phyloP scores from a whole-genome alignment of 768 basidiomycete species.

The Rickenella mellea region DNA sequence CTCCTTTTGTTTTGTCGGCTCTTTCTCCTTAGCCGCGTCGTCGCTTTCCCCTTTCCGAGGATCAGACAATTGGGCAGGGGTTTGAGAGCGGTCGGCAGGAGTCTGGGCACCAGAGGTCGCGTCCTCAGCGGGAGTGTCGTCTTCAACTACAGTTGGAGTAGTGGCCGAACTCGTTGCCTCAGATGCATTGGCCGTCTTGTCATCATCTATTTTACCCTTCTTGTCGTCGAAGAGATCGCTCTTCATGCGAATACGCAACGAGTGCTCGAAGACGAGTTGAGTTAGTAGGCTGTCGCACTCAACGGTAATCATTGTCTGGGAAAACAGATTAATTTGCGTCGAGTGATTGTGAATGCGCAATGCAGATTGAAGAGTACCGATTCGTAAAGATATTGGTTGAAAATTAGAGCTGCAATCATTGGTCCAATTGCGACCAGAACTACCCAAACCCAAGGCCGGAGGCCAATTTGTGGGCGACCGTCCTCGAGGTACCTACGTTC shows the following conservation, averaged over 20 bases:
- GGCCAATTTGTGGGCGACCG: background rate
- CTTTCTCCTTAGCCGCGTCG: too few relatives aligned
- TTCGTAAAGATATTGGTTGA: background rate
- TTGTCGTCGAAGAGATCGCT: background rate
- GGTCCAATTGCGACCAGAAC: background rate
- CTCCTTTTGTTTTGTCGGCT: constrained; percentile 1
- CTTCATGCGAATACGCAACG: background rate
- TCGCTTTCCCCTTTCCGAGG: too few relatives aligned
- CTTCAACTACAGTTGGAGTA: background rate
- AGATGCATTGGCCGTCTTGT: background rate
- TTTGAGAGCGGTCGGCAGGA: too few relatives aligned
- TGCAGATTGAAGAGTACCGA: background rate
- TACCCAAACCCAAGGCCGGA: background rate
- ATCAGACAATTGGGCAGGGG: too few relatives aligned
- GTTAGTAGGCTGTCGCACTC: background rate
- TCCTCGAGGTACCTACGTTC: background rate
- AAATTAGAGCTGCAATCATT: background rate
- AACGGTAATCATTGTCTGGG: background rate
- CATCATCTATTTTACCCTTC: background rate
- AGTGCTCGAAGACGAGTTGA: background rate
- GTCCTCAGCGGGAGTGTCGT: background rate
- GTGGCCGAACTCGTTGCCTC: background rate
- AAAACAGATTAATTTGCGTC: background rate
- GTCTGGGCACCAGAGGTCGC: background rate
- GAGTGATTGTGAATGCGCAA: background rate